A percentile compares a stretch with the other conserved stretches of the same genome.
Conservation (phyloP, 495 filamentous ascomycete species). For the Parachaetomium inaequale region DNA sequence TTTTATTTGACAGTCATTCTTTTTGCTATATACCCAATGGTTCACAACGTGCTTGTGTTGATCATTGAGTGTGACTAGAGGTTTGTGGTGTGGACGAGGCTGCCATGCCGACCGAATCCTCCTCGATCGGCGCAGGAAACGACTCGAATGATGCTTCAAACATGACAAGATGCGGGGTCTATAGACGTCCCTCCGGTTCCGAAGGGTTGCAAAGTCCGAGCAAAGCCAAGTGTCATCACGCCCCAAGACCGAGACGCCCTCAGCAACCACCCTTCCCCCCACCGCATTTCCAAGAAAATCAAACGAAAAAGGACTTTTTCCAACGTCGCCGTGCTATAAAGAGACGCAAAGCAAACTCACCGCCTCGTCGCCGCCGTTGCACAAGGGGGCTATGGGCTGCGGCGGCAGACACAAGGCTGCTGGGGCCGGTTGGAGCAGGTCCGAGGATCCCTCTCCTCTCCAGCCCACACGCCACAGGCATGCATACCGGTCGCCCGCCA, state of each 20-base stretch:
- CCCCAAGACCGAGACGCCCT: background rate
- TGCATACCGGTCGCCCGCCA: background rate
- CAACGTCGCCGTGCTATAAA: background rate
- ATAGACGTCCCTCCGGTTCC: background rate
- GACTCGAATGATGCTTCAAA: background rate
- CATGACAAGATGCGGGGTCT: background rate
- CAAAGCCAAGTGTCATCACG: background rate
- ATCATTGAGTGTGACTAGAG: background rate
- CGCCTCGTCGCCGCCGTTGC: background rate
- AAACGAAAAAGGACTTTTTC: background rate
- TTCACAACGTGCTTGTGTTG: background rate
- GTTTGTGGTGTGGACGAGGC: background rate
- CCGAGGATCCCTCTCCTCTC: background rate
- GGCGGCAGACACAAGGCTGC: background rate
- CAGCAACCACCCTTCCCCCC: background rate
- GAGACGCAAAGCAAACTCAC: background rate
- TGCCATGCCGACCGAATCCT: background rate
- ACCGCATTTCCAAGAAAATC: background rate
- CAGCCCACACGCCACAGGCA: background rate
- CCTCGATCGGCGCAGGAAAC: background rate
- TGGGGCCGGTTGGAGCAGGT: background rate
- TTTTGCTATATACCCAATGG: background rate
- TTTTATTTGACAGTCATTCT: background rate
- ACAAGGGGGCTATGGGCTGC: background rate
- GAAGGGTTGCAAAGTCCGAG: background rate